These are phyloP conservation scores for Penicillium riverlandense DNA, from an alignment of 495 filamentous ascomycete genomes.

Conservation along the genomic window DNA sequence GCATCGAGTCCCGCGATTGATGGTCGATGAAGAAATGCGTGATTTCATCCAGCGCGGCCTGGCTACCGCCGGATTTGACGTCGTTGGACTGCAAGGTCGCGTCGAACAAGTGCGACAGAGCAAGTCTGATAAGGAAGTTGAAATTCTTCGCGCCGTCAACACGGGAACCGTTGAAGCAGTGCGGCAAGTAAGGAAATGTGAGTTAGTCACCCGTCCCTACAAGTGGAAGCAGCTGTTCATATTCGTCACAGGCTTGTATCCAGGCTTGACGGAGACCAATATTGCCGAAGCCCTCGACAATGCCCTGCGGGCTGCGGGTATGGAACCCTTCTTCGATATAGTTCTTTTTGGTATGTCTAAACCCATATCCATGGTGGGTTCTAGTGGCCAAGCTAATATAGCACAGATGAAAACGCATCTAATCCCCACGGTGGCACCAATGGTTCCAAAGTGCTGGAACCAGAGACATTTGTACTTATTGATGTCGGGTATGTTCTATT, in stretches of 20 bases:
- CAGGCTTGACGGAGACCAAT: slow-evolving; percentile 44
- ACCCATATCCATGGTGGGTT: too few species aligned
- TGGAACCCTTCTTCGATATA: slow-evolving; percentile 50
- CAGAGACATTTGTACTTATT: slow-evolving; percentile 47
- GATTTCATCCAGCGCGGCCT: slow-evolving; percentile 49
- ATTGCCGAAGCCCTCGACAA: slow-evolving; percentile 42
- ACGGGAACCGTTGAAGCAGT: slow-evolving; percentile 51
- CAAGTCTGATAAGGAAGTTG: slow-evolving; percentile 41
- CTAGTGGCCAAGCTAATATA: background rate
- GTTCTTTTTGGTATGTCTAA: slow-evolving; percentile 37
- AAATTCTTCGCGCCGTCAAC: slow-evolving; percentile 47
- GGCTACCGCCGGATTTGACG: slow-evolving; percentile 36
- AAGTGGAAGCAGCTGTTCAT: background rate
- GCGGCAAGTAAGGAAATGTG: slow-evolving; percentile 44
- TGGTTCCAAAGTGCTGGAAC: slow-evolving; percentile 36
- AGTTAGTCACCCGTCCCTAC: background rate
- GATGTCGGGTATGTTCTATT: slow-evolving; percentile 41
- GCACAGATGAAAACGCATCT: slow-evolving; percentile 40
- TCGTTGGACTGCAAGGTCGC: slow-evolving; percentile 34
- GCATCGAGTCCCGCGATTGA: slow-evolving; percentile 24
- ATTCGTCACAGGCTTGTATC: slow-evolving; percentile 25
- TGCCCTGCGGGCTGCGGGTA: slow-evolving; percentile 35
- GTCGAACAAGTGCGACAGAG: slow-evolving; percentile 46
- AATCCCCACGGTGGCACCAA: slow-evolving; percentile 48
- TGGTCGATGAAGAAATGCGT: slow-evolving; percentile 52